A percentile compares a stretch with the other conserved stretches of the same genome.
Evolutionary conservation across 2,329 filamentous ascomycete species (phyloP).

Genomic region (Amesomyces nigricolor): DNA sequence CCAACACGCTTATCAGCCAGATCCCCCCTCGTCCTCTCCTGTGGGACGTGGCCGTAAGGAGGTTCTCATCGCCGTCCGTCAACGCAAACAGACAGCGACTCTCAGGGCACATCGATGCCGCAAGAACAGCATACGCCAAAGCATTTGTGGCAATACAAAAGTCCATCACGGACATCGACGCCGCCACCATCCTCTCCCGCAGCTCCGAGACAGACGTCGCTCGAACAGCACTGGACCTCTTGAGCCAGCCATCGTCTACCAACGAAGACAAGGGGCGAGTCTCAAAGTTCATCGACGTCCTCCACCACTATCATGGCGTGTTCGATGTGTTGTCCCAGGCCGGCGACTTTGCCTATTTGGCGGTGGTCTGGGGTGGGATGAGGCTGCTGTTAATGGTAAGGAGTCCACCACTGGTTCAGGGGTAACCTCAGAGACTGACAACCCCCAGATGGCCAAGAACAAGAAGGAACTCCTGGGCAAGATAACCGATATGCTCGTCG

Average conservation of each 20-base stretch:
- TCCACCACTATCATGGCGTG: slow-evolving; percentile 23
- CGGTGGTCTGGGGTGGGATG: slow-evolving; percentile 27
- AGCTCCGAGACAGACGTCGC: slow-evolving; percentile 19
- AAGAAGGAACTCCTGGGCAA: slow-evolving; percentile 23
- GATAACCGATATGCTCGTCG: slow-evolving; percentile 26
- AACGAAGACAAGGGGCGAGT: slow-evolving; percentile 4
- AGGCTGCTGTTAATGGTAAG: slow-evolving; percentile 15
- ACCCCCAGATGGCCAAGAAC: slow-evolving; percentile 25
- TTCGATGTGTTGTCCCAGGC: slow-evolving; percentile 28
- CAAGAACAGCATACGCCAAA: slow-evolving; percentile 20
- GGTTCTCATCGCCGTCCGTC: slow-evolving; percentile 25
- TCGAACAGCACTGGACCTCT: slow-evolving; percentile 21
- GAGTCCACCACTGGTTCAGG: neutral
- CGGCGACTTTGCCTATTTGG: slow-evolving; percentile 23
- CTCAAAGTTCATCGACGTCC: slow-evolving; percentile 23
- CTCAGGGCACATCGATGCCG: slow-evolving; percentile 14
- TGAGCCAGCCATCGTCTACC: slow-evolving; percentile 6
- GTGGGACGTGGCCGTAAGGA: slow-evolving; percentile 18
- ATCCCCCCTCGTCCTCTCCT: neutral
- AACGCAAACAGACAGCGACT: slow-evolving; percentile 13
- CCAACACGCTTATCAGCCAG: neutral
- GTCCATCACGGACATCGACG: slow-evolving; percentile 14
- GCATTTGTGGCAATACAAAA: slow-evolving; percentile 23
- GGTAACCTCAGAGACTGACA: neutral
- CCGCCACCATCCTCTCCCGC: slow-evolving; percentile 17